Evolutionary conservation across 768 basidiomycete species (phyloP).

Genomic region (Amanita exitialis): DNA sequence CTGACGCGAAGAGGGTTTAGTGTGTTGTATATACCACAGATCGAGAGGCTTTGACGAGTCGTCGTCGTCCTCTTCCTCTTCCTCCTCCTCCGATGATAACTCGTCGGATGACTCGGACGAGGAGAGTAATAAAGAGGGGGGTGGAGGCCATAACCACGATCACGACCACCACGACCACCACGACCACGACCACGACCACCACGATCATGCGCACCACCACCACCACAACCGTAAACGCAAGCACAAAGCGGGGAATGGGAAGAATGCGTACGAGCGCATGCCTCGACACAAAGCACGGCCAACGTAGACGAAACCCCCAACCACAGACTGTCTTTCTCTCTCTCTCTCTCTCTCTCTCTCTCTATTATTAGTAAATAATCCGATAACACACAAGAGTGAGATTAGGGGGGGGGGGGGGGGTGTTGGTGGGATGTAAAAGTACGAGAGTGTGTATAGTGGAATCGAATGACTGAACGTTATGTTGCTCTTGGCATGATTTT

Average conservation of each 20-base stretch:
- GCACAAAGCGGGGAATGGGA: not conserved
- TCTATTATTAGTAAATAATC: too few species aligned
- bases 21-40: conserved; percentile 93
- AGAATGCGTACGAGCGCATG: conserved; percentile 5
- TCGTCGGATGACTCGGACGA: not conserved
- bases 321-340: too few species aligned
- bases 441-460: too few species aligned
- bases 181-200: not conserved
- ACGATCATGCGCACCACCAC: not conserved
- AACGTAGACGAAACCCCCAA: too few species aligned
- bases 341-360: too few species aligned
- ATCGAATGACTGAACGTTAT: too few species aligned
- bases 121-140: not conserved
- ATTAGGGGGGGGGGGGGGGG: too few species aligned
- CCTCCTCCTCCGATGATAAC: not conserved
- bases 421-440: too few species aligned
- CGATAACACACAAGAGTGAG: too few species aligned
- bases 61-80: conserved; percentile 52
- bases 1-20: conserved; percentile 25
- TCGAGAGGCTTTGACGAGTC: conserved; percentile 76
- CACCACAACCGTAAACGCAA: not conserved
- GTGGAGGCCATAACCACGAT: too few species aligned
- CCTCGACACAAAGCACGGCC: not conserved
- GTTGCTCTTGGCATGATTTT: too few species aligned
- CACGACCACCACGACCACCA: not conserved